A percentile compares a stretch with the other conserved stretches of the same genome.
phyloP scores from a whole-genome alignment of 2,329 filamentous ascomycete genomes.

The Tolypocladium nubicola region DNA sequence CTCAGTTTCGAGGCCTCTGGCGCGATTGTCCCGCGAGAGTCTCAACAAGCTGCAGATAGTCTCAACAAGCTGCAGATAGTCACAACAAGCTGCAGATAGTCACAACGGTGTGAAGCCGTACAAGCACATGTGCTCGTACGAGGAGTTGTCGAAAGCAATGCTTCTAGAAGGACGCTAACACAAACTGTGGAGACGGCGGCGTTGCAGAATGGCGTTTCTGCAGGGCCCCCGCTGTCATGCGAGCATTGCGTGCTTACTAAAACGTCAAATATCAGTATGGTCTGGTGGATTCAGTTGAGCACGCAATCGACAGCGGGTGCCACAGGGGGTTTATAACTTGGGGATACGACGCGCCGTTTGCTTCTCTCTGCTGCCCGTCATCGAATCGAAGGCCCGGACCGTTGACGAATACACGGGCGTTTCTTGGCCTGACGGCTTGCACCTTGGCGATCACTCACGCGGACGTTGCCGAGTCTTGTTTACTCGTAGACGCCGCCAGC shows the following conservation, averaged over 20 bases:
- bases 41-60: too few species aligned
- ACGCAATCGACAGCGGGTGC: not conserved
- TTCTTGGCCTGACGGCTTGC: not conserved
- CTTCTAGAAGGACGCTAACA: not conserved
- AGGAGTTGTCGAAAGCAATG: too few species aligned
- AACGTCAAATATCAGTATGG: not conserved
- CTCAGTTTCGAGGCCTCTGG: too few species aligned
- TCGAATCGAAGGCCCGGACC: not conserved
- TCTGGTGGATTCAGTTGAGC: not conserved
- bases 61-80: too few species aligned
- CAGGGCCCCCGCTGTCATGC: not conserved
- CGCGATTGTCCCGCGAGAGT: too few species aligned
- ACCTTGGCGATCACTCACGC: not conserved
- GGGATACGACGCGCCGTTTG: not conserved
- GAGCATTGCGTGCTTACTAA: not conserved
- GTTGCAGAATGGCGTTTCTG: not conserved
- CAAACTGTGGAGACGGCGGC: not conserved
- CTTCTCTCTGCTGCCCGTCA: not conserved
- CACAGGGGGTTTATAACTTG: not conserved
- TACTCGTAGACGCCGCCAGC: not conserved
- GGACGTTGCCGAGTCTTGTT: not conserved
- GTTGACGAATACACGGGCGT: too few species aligned
- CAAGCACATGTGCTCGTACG: too few species aligned
- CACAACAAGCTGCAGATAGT: too few species aligned
- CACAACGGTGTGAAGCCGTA: too few species aligned